Conservation (phyloP, 1,139 yeast genomes). For the Suhomyces yuchorum region DNA sequence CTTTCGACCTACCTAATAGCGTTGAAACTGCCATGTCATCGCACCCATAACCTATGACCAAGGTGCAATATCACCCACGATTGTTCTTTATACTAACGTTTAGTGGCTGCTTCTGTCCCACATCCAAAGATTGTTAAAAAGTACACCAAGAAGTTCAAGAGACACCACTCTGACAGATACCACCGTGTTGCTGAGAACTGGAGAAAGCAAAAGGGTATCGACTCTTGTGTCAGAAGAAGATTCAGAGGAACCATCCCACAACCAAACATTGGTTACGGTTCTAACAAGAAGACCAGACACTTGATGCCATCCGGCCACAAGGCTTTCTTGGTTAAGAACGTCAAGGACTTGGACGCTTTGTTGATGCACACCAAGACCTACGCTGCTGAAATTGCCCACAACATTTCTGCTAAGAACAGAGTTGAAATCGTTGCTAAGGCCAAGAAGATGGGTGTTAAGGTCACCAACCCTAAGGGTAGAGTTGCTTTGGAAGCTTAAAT, state of each 20-base stretch:
- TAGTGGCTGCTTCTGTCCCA: slow-evolving; percentile 94
- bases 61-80: not conserved
- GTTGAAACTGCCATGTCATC: not conserved
- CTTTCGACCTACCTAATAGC: not conserved
- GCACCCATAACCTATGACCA: not conserved
- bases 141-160: slow-evolving; percentile 98
- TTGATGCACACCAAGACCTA: slow-evolving; percentile 96
- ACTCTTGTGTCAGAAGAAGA: slow-evolving; percentile 99
- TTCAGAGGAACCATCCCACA: slow-evolving; percentile 99
- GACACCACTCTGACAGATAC: slow-evolving; percentile 99
- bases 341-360: slow-evolving; percentile 91
- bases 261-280: slow-evolving; percentile 99
- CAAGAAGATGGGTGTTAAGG: slow-evolving; percentile 97
- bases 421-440: slow-evolving; percentile 96
- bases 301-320: slow-evolving; percentile 98
- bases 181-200: slow-evolving; percentile 97
- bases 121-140: slow-evolving; percentile 99
- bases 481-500: slow-evolving; percentile 94
- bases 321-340: slow-evolving; percentile 91
- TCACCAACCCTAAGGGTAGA: slow-evolving; percentile 99
- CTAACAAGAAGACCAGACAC: slow-evolving; percentile 98
- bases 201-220: slow-evolving; percentile 99
- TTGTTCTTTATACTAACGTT: slow-evolving; percentile 17
- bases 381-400: slow-evolving; percentile 99
- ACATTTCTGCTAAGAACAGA: slow-evolving; percentile 98